Base-by-base conservation (phyloP, 257 asterid genomes). In the Ligustrum vulgare region DNA sequence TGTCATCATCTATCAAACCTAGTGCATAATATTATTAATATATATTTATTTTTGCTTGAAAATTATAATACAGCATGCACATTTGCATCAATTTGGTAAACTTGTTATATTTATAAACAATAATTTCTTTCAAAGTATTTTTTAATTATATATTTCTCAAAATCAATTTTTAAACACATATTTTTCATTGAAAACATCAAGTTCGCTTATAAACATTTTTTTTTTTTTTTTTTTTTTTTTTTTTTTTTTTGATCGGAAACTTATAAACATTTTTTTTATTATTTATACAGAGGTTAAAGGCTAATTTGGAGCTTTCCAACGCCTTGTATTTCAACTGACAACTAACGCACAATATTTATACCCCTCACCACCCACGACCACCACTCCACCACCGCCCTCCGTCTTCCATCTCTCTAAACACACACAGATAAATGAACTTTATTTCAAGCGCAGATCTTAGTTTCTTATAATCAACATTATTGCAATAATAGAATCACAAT, bases 301-400 rank as follows among this genome's bases (percentile, higher is more conserved):
- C 75, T 72, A 79, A 84, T 82, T 91, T 86, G 96, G 89, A 86
- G 88, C 83, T 79, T 86, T 86, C 86, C 92, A 85, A 83, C 88
- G 85, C 72, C 88, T 80, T 79, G 82, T 78, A 83, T 83, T 87
- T 80, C 79, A 87, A 87, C 89, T 76, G 95, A 83, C 93, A 89
- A 90, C 86, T 80, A 86, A 81, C 82, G 80, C 87, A 34, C 80
- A 83, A 25, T 78, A 70, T 81, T 72, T 78, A 79, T 77, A 74
- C 72, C 67, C 67, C 63, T 72, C 83, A 13, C 71, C 34, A 51
- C 75, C 35, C 78, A 5, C 35, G 8, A n/a, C 67, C 67, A 60
- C 35, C 67, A 72, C 60, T 67, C 82, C 81, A 22, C 78, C 84
- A 7, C 78, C 84, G 6, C 8, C 18, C 35, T n/a, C 33, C 34